Base-by-base conservation (phyloP, 2,329 filamentous ascomycete species). In the Grosmannia huntii region DNA sequence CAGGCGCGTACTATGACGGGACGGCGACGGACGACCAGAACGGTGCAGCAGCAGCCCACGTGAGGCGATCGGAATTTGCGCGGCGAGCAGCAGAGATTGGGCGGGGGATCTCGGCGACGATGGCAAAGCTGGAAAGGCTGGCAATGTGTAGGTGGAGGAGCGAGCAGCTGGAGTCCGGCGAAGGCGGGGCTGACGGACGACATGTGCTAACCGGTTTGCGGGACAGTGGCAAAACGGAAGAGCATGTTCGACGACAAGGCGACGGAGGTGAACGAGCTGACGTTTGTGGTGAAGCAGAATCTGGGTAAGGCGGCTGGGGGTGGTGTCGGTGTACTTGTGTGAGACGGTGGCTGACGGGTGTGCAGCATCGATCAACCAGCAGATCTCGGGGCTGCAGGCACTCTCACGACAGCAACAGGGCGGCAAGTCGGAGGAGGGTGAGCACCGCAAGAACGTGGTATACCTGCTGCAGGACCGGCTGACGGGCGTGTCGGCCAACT, bases 361-460 rank as follows among this genome's bases (percentile, higher is more conserved):
- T 19, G 9, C 56, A 65, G 62, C 62, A 11, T 84, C 77, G 11
- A 70, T 83, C 25, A 97, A 96, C 72, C 84, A 90, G 64, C 88
- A 95, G 68, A 97, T 97, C 65, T 87, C 87, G 52, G 78, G 79
- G 11, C 77, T 99, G n/a, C 89, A 95, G 68, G 75, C 80, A 7
- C 78, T 96, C 52, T 86, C 90, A 16, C 82, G 85, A 57, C 81
- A 88, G 60, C 86, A 91, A 71, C 87, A 92, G 65, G 86, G 88
- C 49, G 86, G 88, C 50, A 81, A 77, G 64, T 77, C 74, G 62
- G 83, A 82, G 65, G 90, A 96, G 71, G 90, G 90, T 65, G 91
- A 97, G 69, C 95, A 99, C 75, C 96, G 95, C 76, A 95, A 96
- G 73, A 96, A 97, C 68, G 94, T 97, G 36, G 89, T 96, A 3